phyloP scores from a whole-genome alignment of 2,329 filamentous ascomycete genomes.

The Clarireedia hainanense region DNA sequence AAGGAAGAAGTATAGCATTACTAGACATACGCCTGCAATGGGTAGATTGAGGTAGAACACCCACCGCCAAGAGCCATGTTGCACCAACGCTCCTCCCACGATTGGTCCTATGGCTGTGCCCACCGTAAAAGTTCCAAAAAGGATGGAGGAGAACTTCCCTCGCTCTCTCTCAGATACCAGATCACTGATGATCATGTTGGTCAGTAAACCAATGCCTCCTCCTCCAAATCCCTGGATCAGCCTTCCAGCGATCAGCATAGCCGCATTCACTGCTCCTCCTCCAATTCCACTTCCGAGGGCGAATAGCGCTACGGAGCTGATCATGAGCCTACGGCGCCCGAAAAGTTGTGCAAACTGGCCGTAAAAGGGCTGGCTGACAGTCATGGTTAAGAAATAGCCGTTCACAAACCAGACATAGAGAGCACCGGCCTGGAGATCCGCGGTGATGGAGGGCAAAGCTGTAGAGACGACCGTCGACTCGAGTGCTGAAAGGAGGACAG shows the following conservation, averaged over 20 bases:
- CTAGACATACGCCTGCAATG: constrained; percentile 8
- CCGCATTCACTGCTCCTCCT: constrained; percentile 24
- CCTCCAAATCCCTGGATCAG: constrained; percentile 30
- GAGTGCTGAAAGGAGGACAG: constrained; percentile 1
- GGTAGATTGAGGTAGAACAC: constrained; percentile 49
- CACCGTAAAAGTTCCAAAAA: neutral
- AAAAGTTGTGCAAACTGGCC: constrained; percentile 45
- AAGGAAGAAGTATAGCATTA: constrained; percentile 5
- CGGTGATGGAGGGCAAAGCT: constrained; percentile 1
- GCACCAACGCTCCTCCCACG: neutral
- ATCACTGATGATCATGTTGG: neutral
- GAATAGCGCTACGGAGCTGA: constrained; percentile 31
- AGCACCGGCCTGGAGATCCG: neutral
- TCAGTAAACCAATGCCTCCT: constrained; percentile 10
- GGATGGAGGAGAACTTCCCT: neutral
- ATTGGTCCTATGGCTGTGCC: neutral
- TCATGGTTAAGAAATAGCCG: constrained; percentile 1
- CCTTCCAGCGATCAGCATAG: constrained; percentile 36
- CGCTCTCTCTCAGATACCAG: neutral
- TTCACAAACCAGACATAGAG: constrained; percentile 10
- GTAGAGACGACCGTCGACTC: constrained; percentile 1
- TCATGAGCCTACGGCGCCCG: constrained; percentile 38
- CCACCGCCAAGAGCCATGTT: constrained; percentile 17
- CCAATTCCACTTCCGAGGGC: constrained; percentile 24
- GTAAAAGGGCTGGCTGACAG: constrained; percentile 17